phyloP scores from a whole-genome alignment of 2,329 filamentous ascomycete genomes.

The Hortaea sp. region DNA sequence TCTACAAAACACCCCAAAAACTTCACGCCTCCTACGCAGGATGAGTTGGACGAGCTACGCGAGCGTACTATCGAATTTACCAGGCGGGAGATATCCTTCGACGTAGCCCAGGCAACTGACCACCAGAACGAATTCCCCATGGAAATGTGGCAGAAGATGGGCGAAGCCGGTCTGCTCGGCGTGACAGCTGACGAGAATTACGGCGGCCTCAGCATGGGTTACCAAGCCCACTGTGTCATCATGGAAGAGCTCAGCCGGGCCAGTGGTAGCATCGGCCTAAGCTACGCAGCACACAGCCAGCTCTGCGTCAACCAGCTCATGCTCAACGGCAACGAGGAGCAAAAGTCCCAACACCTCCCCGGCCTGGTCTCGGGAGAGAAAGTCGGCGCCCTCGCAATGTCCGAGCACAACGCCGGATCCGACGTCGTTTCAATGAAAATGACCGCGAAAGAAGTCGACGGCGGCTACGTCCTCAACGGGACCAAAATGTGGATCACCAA shows the following conservation, averaged over 20 bases:
- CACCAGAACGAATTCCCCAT: constrained; percentile 76
- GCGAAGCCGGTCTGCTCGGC: constrained; percentile 80
- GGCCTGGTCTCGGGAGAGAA: constrained; percentile 69
- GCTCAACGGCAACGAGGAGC: constrained; percentile 69
- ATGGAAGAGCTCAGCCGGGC: constrained; percentile 92
- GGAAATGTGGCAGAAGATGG: constrained; percentile 88
- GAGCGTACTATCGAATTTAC: constrained; percentile 84
- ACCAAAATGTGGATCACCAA: constrained; percentile 99
- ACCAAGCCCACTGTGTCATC: constrained; percentile 90
- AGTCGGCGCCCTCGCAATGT: constrained; percentile 89
- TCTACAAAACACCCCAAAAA: constrained; percentile 61
- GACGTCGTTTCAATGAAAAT: constrained; percentile 96
- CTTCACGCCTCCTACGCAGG: constrained; percentile 57
- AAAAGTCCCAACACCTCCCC: constrained; percentile 74
- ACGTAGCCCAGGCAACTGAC: constrained; percentile 75
- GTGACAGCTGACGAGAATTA: constrained; percentile 90
- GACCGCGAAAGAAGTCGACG: constrained; percentile 67
- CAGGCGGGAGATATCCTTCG: constrained; percentile 72
- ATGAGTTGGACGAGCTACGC: constrained; percentile 70
- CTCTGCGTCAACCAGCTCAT: constrained; percentile 94
- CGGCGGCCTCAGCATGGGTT: constrained; percentile 82
- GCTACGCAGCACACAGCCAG: constrained; percentile 92
- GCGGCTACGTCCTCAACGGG: constrained; percentile 76
- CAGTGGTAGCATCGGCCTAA: constrained; percentile 69
- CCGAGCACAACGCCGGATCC: constrained; percentile 78